Percentiles rank a stretch among this genome's conserved stretches.
Evolutionary conservation across 108 stramenopile genomes (phyloP).

Genomic region (Nannochloropsis salina): DNA sequence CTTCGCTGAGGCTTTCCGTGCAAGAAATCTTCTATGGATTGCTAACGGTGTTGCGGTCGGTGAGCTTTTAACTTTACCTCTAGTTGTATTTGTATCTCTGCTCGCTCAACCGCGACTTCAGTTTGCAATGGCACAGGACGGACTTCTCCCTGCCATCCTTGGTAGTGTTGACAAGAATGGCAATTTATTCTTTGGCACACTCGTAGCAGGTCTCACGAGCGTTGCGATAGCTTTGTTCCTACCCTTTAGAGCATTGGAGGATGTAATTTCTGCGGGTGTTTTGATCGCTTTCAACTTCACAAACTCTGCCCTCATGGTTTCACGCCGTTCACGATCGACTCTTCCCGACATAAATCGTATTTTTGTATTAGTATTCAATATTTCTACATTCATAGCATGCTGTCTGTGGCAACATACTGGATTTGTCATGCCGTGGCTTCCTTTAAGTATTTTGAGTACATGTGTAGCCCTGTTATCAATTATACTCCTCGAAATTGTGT

Average conservation of each 20-base stretch:
- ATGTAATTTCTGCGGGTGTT: slow-evolving; percentile 69
- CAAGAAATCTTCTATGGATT: slow-evolving; percentile 60
- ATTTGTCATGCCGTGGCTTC: not conserved
- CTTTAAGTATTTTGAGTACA: not conserved
- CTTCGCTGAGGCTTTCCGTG: slow-evolving; percentile 68
- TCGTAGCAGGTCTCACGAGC: slow-evolving; percentile 67
- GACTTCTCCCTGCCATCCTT: slow-evolving; percentile 71
- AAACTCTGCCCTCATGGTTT: slow-evolving; percentile 32
- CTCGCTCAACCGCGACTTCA: slow-evolving; percentile 80
- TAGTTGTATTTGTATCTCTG: slow-evolving; percentile 78
- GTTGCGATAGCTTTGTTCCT: slow-evolving; percentile 70
- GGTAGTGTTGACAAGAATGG: slow-evolving; percentile 59
- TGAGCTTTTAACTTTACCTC: slow-evolving; percentile 75
- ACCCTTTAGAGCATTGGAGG: slow-evolving; percentile 69
- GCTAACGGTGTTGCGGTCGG: slow-evolving; percentile 52
- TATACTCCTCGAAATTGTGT: not conserved
- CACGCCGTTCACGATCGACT: not conserved
- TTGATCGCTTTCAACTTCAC: slow-evolving; percentile 51
- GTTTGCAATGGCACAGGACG: slow-evolving; percentile 75
- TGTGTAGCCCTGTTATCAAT: not conserved
- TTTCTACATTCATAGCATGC: not conserved
- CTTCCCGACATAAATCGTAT: not conserved
- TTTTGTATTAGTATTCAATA: not conserved
- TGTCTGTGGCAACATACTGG: not conserved
- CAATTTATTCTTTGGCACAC: slow-evolving; percentile 62